A percentile compares a stretch with the other conserved stretches of the same genome.
phyloP scores from a whole-genome alignment of 805 yeast genomes.

The Schwanniomyces vanrijiae region DNA sequence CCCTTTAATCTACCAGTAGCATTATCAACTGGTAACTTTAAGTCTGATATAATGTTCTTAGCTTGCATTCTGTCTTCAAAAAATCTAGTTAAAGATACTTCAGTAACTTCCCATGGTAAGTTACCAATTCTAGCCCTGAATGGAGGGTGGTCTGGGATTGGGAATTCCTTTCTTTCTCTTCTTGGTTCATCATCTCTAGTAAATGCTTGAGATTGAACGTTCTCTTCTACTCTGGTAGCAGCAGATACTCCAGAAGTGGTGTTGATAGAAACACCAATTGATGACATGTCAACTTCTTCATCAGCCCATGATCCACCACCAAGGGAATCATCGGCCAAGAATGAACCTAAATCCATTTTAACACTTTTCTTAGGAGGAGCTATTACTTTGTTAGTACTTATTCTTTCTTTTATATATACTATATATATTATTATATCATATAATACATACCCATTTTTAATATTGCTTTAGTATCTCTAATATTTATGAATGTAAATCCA shows the following conservation, averaged over 20 bases:
- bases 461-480: background rate
- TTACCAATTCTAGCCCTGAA: slow-evolving; percentile 86
- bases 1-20: slow-evolving; percentile 62
- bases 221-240: slow-evolving; percentile 11
- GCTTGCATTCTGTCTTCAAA: slow-evolving; percentile 58
- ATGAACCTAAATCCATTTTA: slow-evolving; percentile 85
- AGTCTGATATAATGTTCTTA: slow-evolving; percentile 52
- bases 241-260: slow-evolving; percentile 22
- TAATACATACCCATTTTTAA: slow-evolving; percentile 10
- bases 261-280: slow-evolving; percentile 53
- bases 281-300: slow-evolving; percentile 69
- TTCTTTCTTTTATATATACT: background rate
- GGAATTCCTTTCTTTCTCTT: slow-evolving; percentile 65
- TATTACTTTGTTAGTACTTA: slow-evolving; percentile 16
- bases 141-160: slow-evolving; percentile 91
- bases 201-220: slow-evolving; percentile 1
- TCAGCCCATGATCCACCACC: slow-evolving; percentile 86
- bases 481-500: background rate
- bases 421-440: background rate
- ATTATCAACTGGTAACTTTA: slow-evolving; percentile 72
- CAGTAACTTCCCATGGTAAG: slow-evolving; percentile 79
- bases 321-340: slow-evolving; percentile 72
- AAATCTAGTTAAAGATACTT: slow-evolving; percentile 61
- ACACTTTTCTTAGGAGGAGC: slow-evolving; percentile 55
- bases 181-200: slow-evolving; percentile 26